Evolutionary conservation across 1,284 basidiomycete genomes (phyloP), one percentile per base, ranked within the genome.

Genomic region (Boletus semigastroideus): DNA sequence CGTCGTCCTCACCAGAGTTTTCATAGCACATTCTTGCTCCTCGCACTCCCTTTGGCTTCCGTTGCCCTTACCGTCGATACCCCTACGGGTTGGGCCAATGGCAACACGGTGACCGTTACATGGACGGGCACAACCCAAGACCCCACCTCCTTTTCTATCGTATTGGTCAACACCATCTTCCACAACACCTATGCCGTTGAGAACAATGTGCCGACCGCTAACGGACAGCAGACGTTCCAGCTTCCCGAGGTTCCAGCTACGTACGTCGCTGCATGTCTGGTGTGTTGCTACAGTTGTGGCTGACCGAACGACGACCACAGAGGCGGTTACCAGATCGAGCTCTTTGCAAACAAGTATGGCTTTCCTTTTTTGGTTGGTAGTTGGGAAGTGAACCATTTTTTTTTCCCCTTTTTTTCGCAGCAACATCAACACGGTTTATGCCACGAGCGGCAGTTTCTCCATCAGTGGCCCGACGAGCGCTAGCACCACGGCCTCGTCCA

Each of bases 181-280:
- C 69, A 84, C 66, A 69, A 79, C 54, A 54, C 73, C 0, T 79
- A 79, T 46, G 84, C 79, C 38, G 74, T 89, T 50, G 79, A 74
- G 12, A 86, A 80, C 73, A 85, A 82, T 56, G 70, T 89, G 1
- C 59, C 71, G 20, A 73, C 79, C 1, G 45, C 68, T 1, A 14
- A 52, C 0, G 70, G 74, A 6, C 42, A 62, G 5, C 0, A 80
- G 5, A 72, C 68, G 0, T 39, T 88, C 22, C 47, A 53, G 0
- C 59, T 87, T 13, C 84, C 84, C 11, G 53, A 72, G 28, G 76
- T 88, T n/a, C 77, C 77, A 2, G 57, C 55, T 13, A 72, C 69
- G 86, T 87, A 60, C 48, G 80, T 60, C 9, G 16, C 17, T 33
- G 39, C 14, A 42, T 13, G 1, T 1, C 1, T 2, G 3, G 25